These are phyloP conservation scores for Plantago ovata DNA, from an alignment of 257 asterid species.

Conservation along the genomic window DNA sequence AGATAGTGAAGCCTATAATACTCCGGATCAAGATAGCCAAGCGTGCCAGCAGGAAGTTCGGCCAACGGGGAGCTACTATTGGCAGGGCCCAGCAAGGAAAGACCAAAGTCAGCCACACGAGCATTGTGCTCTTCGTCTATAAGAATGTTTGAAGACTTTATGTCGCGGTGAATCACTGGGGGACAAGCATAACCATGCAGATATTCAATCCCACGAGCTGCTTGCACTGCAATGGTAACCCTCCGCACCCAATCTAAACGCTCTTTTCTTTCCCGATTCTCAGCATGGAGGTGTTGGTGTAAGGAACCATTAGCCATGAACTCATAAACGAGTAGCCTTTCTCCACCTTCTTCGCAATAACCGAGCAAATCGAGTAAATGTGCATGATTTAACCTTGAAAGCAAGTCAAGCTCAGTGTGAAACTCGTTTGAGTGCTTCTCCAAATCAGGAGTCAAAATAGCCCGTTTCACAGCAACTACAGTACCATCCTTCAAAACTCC, in stretches of 20 bases:
- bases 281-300: conserved; percentile 71
- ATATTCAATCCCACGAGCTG: conserved; percentile 88
- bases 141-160: conserved; percentile 83
- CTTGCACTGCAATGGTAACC: conserved; percentile 87
- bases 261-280: conserved; percentile 40
- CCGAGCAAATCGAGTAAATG: conserved; percentile 81
- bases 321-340: conserved; percentile 83
- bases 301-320: conserved; percentile 94
- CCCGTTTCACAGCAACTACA: conserved; percentile 72
- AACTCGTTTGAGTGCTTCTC: conserved; percentile 79
- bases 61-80: conserved; percentile 87
- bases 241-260: conserved; percentile 83
- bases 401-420: conserved; percentile 80
- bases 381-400: conserved; percentile 82
- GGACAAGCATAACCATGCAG: conserved; percentile 95
- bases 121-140: conserved; percentile 95
- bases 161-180: conserved; percentile 90
- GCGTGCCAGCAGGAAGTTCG: conserved; percentile 88
- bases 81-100: conserved; percentile 78
- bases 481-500: conserved; percentile 82
- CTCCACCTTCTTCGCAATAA: conserved; percentile 83
- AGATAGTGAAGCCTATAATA: conserved; percentile 85
- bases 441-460: conserved; percentile 67
- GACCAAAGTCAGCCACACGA: conserved; percentile 87
- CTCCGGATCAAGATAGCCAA: conserved; percentile 93